Base-by-base conservation (phyloP, 495 filamentous ascomycete species). In the Tuber melanosporum region DNA sequence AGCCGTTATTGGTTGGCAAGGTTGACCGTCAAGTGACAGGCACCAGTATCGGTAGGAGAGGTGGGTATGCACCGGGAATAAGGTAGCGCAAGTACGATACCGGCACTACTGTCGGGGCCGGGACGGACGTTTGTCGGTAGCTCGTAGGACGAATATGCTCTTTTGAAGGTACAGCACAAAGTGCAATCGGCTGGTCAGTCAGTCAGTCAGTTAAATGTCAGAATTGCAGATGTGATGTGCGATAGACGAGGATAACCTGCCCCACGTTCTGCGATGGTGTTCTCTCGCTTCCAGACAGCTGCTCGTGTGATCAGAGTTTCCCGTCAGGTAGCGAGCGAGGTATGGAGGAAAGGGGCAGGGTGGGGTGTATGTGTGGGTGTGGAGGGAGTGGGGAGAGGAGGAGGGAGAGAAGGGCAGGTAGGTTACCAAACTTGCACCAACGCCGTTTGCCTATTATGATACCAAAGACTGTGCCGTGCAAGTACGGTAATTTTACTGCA, bases 1-100 rank as follows among this genome's bases (percentile, higher is more conserved):
- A 66, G 71, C 15, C n/a, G 71, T 19, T 74, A 73, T 49, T 74
- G 73, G 62, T 75, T 43, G 71, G 57, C 44, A 43, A 20, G 76
- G 26, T 46, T 42, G 45, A 43, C 20, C 70, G 45, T 45, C 12
- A 12, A 17, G 45, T 17, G 45, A 10, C 15, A 46, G 45, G 45
- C 15, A 45, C 77, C 46, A 9, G n/a, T 75, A 43, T 19, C 43
- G 45, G 66, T 46, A 73, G 73, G n/a, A 42, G 75, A 47, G 36
- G 70, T 75, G 73, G 73, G 73, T 69, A 73, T 79, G 77, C 71
- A 79, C 77, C 47, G 70, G 77, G 77, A 80, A 80, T 76, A 74
- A 74, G 36, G 57, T 76, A 62, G 73, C 71, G 78, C 71, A 80
- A 77, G 57, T 39, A 77, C 62, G 73, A 80, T 80, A 71, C 62